Percentiles rank a stretch among this genome's conserved stretches.
Conservation (phyloP, 202 grass and related monocot species). For the Panicum hallii region DNA sequence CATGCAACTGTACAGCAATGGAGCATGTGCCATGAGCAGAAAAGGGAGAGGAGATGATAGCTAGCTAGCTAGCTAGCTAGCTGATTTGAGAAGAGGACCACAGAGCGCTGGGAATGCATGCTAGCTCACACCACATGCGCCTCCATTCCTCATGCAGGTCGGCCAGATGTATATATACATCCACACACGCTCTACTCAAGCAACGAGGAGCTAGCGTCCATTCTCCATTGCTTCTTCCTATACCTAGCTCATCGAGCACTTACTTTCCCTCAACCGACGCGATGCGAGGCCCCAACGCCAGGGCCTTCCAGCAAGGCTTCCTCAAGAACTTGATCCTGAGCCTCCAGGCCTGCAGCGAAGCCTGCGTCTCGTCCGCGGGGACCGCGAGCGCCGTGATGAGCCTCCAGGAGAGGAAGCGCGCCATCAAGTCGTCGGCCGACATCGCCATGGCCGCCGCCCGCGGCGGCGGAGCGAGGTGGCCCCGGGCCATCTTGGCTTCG, state of each 20-base stretch:
- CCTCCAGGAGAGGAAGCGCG: constrained; percentile 57
- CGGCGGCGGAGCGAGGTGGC: constrained; percentile 51
- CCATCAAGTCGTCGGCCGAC: constrained; percentile 70
- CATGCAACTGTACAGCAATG: constrained; percentile 13
- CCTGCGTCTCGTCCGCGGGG: not conserved
- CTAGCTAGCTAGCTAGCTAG: not conserved
- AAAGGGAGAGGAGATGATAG: constrained; percentile 23
- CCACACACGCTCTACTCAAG: not conserved
- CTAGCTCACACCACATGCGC: constrained; percentile 57
- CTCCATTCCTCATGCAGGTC: constrained; percentile 21
- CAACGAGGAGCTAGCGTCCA: not conserved
- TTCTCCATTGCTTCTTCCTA: constrained; percentile 3
- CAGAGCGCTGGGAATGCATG: constrained; percentile 42
- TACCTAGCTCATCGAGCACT: not conserved
- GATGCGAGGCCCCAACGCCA: constrained; percentile 53
- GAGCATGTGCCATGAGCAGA: constrained; percentile 42
- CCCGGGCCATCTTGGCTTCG: constrained; percentile 40
- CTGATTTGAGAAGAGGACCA: constrained; percentile 41
- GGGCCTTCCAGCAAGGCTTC: constrained; percentile 64
- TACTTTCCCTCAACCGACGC: constrained; percentile 15
- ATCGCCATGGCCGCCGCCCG: constrained; percentile 66
- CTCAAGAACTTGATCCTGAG: constrained; percentile 62
- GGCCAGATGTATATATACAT: not conserved
- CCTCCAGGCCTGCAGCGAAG: constrained; percentile 42
- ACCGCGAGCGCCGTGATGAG: constrained; percentile 9